These are phyloP conservation scores for Trichophyton mentagrophytes DNA, from an alignment of 2,329 filamentous ascomycete genomes.

Conservation along the genomic window DNA sequence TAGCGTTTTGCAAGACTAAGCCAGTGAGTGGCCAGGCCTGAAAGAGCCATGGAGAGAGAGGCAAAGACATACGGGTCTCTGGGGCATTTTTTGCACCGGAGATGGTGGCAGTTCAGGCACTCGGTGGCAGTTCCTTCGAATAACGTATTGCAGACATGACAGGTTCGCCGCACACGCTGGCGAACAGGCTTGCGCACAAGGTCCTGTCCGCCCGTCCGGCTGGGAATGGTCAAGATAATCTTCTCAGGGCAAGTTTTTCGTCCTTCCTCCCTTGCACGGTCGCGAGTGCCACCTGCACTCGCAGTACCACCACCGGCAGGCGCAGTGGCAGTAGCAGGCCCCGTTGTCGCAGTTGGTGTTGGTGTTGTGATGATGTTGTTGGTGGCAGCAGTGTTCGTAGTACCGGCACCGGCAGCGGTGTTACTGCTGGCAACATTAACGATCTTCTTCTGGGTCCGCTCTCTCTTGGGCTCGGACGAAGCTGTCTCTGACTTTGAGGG, in stretches of 20 bases:
- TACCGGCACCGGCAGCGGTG: conserved; percentile 15
- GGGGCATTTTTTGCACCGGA: conserved; percentile 67
- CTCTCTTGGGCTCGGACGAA: conserved; percentile 30
- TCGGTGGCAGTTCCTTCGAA: conserved; percentile 49
- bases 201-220: conserved; percentile 55
- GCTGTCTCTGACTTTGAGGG: conserved; percentile 46
- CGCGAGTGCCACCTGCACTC: background rate
- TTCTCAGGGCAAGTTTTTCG: conserved; percentile 26
- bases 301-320: too few relatives aligned
- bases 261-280: conserved; percentile 12
- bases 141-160: conserved; percentile 57
- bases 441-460: conserved; percentile 16
- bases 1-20: background rate
- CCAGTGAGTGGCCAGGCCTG: too few relatives aligned
- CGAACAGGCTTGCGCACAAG: conserved; percentile 57
- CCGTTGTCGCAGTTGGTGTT: too few relatives aligned
- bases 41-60: too few relatives aligned
- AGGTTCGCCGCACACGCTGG: conserved; percentile 61
- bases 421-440: background rate
- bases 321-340: too few relatives aligned
- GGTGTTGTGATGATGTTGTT: too few relatives aligned
- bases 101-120: conserved; percentile 58
- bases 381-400: background rate
- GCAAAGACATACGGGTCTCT: conserved; percentile 55
- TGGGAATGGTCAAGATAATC: conserved; percentile 41